Conservation (phyloP, 164 flowering plant genomes). For the Magnolia sinica region DNA sequence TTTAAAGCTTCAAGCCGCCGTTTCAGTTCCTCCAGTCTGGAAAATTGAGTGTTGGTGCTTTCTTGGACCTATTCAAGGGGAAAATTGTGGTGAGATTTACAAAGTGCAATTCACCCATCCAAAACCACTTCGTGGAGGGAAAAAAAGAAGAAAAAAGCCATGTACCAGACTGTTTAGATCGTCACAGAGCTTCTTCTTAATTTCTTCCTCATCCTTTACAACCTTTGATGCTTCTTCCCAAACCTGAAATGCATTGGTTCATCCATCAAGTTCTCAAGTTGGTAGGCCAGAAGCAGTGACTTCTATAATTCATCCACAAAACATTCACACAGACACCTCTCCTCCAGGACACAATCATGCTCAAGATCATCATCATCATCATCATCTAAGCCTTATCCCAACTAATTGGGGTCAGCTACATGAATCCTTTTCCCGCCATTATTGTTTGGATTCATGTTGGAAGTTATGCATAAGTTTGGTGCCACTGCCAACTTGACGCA, state of each 20-base stretch:
- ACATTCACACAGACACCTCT: not conserved
- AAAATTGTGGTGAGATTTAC: not conserved
- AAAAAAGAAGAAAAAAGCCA: not conserved
- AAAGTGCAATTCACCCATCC: not conserved
- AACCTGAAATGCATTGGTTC: conserved; percentile 33
- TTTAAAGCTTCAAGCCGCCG: conserved; percentile 84
- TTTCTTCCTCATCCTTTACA: conserved; percentile 80
- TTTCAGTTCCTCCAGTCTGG: conserved; percentile 87
- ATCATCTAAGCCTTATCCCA: too few relatives aligned
- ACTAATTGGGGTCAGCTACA: too few relatives aligned
- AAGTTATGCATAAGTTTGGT: too few relatives aligned
- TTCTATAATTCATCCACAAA: conserved; percentile 1
- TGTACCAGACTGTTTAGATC: conserved; percentile 78
- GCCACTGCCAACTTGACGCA: too few relatives aligned
- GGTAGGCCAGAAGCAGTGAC: not conserved
- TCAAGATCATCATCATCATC: too few relatives aligned
- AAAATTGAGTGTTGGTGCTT: conserved; percentile 65
- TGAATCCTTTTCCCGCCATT: too few relatives aligned
- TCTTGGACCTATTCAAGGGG: conserved; percentile 65
- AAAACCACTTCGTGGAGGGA: not conserved
- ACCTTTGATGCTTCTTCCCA: conserved; percentile 83
- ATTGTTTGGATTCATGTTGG: too few relatives aligned
- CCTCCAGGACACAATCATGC: not conserved
- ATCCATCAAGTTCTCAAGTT: not conserved
- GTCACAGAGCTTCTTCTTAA: conserved; percentile 85